phyloP scores from a whole-genome alignment of 164 flowering plant genomes.

The Paratinospora sagittata region DNA sequence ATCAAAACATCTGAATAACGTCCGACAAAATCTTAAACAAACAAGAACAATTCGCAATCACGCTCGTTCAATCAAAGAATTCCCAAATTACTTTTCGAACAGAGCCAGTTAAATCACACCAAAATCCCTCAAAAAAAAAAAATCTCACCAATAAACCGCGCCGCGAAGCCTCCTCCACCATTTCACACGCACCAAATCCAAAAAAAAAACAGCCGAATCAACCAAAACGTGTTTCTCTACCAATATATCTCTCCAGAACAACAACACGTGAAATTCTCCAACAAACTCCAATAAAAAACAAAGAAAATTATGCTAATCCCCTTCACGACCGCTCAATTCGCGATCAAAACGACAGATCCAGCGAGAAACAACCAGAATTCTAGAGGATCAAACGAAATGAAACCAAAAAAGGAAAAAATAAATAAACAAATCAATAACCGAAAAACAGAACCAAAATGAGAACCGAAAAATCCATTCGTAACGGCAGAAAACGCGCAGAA shows the following conservation, averaged over 20 bases:
- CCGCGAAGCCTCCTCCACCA: background rate
- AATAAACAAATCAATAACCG: background rate
- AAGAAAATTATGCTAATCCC: too few relatives aligned
- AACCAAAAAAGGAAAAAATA: too few relatives aligned
- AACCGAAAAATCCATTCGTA: background rate
- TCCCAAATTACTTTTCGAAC: background rate
- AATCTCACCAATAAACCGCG: slow-evolving; percentile 16
- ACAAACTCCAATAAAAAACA: background rate
- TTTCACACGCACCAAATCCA: background rate
- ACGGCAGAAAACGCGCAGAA: background rate
- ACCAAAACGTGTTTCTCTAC: background rate
- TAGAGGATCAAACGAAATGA: background rate
- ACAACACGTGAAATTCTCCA: background rate
- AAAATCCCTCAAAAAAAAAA: too few relatives aligned
- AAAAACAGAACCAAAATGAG: background rate
- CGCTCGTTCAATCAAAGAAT: background rate
- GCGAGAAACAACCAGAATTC: background rate
- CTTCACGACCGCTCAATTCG: background rate
- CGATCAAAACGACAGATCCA: background rate
- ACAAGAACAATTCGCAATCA: background rate
- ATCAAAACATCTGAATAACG: background rate
- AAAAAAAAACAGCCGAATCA: background rate
- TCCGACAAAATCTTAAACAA: background rate
- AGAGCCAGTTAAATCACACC: slow-evolving; percentile 5
- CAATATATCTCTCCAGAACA: background rate